Conservation (phyloP, 2,329 filamentous ascomycete genomes). For the Cercospora canescens region DNA sequence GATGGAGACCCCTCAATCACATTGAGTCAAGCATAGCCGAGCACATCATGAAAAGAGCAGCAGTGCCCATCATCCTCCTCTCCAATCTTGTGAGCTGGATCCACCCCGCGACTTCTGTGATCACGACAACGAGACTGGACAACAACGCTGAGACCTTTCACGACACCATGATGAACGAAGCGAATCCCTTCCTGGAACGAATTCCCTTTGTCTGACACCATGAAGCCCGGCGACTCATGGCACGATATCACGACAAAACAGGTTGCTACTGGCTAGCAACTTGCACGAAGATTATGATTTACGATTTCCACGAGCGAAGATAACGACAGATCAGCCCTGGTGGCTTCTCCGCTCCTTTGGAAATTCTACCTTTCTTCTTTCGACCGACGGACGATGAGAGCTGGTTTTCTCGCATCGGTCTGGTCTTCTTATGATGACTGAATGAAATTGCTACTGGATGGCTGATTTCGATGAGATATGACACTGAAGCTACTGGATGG, state of each 20-base stretch:
- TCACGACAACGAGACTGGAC: not conserved
- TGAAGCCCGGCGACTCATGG: not conserved
- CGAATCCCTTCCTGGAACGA: not conserved
- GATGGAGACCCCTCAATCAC: not conserved
- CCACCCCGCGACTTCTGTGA: not conserved
- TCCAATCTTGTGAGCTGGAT: not conserved
- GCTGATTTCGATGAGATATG: not conserved
- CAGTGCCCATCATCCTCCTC: not conserved
- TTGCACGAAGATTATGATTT: not conserved
- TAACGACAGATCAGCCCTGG: not conserved
- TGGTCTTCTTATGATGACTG: not conserved
- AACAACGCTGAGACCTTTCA: not conserved
- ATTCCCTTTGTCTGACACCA: not conserved
- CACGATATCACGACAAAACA: not conserved
- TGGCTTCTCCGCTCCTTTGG: not conserved
- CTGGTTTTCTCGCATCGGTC: not conserved
- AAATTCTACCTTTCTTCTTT: not conserved
- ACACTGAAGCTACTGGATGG: not conserved
- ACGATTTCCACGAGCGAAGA: not conserved
- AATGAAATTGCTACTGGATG: not conserved
- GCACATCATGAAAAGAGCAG: not conserved
- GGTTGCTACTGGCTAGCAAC: not conserved
- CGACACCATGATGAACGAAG: not conserved
- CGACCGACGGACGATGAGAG: not conserved
- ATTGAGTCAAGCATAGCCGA: not conserved